Evolutionary conservation across 805 yeast species (phyloP), one percentile per base, ranked within the genome.

Genomic region (Yueomyces sp.): DNA sequence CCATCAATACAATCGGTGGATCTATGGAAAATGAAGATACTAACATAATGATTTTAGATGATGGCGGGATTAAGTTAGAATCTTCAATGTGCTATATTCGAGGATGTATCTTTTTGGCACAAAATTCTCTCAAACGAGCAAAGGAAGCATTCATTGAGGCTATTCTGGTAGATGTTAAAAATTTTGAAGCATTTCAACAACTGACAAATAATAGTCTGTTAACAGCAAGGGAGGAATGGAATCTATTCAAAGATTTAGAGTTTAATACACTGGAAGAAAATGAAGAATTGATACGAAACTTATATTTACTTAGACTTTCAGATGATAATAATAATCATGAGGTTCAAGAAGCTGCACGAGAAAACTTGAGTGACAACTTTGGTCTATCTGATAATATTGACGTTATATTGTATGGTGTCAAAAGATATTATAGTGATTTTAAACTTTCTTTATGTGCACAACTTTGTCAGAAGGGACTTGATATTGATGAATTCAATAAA

Each of bases 141-240:
- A 86, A 84, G 53, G 87, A 83, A 43, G 81, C 92, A 42, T 87
- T 78, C 53, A 77, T 79, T 55, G 95, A 86, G 55, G 96, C 97
- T 1, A 78, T 88, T 0, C 52, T 76, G 50, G 85, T 85, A 2
- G 97, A 90, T 60, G 87, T 84, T 5, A 85, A 87, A 59, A 92
- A 96, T 62, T 90, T 69, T 59, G 98, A 90, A 52, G 96, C 97
- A 0, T 86, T 86, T 58, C 76, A 84, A 52, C 87, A 83, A 56
- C 70, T 90, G 42, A 72, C 84, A 2, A 65, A 73, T 38, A 81
- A 82, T 51, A 81, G 80, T 54, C 70, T 86, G 52, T 65, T 90
- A 63, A 74, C 92, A 0, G 95, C 96, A 0, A 62, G 67, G 19
- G 96, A 90, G 55, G 94, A 87, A 62, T 84, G 94, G 92, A 85